phyloP scores from a whole-genome alignment of 2,329 filamentous ascomycete genomes.

The Shiraia bambusicola region DNA sequence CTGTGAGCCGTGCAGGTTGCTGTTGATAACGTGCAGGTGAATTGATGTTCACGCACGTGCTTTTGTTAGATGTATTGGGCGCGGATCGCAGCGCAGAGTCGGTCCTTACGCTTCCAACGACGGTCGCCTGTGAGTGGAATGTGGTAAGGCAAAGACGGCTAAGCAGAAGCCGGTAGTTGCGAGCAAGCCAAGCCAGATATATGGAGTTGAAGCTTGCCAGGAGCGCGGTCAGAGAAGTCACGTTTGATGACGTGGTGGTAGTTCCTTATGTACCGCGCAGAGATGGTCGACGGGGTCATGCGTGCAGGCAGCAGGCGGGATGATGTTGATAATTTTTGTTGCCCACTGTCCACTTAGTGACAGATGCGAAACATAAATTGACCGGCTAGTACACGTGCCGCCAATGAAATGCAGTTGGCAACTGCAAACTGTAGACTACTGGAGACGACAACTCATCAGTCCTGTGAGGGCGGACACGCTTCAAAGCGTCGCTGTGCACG shows the following conservation, averaged over 20 bases:
- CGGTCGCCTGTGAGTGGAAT: constrained; percentile 20
- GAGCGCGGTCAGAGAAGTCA: constrained; percentile 2
- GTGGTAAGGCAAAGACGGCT: constrained; percentile 8
- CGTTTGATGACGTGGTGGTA: constrained; percentile 18
- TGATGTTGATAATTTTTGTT: constrained; percentile 31
- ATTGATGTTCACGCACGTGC: constrained; percentile 15
- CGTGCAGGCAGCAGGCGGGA: constrained; percentile 43
- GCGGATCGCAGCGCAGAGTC: constrained; percentile 19
- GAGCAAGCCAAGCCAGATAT: background rate
- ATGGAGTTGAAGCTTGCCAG: background rate
- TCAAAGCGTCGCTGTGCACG: constrained; percentile 20
- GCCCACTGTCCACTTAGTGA: constrained; percentile 36
- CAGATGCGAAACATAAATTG: constrained; percentile 39
- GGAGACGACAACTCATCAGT: constrained; percentile 44
- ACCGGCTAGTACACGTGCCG: constrained; percentile 31
- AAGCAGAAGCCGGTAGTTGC: constrained; percentile 8
- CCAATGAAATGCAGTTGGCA: constrained; percentile 31
- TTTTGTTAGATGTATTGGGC: constrained; percentile 29
- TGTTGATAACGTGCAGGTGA: constrained; percentile 11
- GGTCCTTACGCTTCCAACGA: constrained; percentile 16
- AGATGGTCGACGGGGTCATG: constrained; percentile 36
- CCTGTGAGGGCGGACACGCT: constrained; percentile 32
- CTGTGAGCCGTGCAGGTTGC: constrained; percentile 12
- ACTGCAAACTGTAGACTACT: constrained; percentile 32
- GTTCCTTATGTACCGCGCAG: constrained; percentile 35